phyloP scores from a whole-genome alignment of 23 red algal species.

The Gracilaria domingensis region DNA sequence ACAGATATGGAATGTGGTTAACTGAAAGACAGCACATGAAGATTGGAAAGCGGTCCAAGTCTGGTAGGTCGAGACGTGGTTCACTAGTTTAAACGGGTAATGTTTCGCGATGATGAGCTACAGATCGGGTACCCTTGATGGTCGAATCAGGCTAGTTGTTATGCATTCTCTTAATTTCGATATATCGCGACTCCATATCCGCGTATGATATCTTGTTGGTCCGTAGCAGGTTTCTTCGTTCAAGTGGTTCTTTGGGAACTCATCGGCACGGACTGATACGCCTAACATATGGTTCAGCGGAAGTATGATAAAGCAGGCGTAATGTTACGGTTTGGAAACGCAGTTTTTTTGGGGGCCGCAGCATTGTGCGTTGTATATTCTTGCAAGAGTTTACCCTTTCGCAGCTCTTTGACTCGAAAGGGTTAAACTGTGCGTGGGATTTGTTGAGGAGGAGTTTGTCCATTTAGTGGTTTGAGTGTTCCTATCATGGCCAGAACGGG shows the following conservation, averaged over 20 bases:
- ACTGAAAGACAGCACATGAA: neutral
- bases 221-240: neutral
- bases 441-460: too few species aligned
- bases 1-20: conserved; percentile 39
- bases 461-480: too few species aligned
- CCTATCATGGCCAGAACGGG: too few species aligned
- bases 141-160: neutral
- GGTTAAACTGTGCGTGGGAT: too few species aligned
- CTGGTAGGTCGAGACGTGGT: neutral
- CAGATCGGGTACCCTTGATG: neutral
- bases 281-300: neutral
- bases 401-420: too few species aligned
- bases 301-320: too few species aligned
- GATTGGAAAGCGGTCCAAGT: neutral
- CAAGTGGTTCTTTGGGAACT: neutral
- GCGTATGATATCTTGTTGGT: neutral
- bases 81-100: neutral
- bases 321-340: too few species aligned
- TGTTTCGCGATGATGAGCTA: neutral
- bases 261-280: conserved; percentile 10
- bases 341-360: too few species aligned
- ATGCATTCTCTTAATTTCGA: neutral
- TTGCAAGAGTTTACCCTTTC: too few species aligned
- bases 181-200: neutral
- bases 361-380: too few species aligned